Evolutionary conservation across 2,329 filamentous ascomycete species (phyloP).

Genomic region (Aspergillus quadrilineatus): DNA sequence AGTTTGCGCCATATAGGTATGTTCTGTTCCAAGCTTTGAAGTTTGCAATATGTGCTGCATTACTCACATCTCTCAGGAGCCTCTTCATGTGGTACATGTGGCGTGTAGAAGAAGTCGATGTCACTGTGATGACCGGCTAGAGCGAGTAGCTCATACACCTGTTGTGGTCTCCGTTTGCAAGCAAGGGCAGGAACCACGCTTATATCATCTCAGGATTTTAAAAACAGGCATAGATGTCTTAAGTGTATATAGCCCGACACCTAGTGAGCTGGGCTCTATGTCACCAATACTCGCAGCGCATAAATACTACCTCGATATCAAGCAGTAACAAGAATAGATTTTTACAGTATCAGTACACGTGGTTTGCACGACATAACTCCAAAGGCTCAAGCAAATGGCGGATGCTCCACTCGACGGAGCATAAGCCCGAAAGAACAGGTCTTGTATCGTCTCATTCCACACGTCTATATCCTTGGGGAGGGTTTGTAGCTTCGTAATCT

Average conservation of each 20-base stretch:
- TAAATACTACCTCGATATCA: not conserved
- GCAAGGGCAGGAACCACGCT: not conserved
- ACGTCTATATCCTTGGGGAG: constrained; percentile 19
- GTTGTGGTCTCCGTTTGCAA: not conserved
- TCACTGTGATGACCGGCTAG: constrained; percentile 49
- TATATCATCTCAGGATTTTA: not conserved
- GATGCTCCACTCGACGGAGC: constrained; percentile 22
- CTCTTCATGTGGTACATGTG: constrained; percentile 99
- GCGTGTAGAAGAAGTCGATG: constrained; percentile 76
- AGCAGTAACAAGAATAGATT: constrained; percentile 36
- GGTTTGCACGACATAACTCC: constrained; percentile 25
- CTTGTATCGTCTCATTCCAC: constrained; percentile 23
- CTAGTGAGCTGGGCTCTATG: too few relatives aligned
- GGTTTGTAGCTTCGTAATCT: constrained; percentile 22
- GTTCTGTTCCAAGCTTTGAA: constrained; percentile 23
- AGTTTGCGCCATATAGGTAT: constrained; percentile 77
- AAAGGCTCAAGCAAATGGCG: constrained; percentile 25
- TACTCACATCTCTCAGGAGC: constrained; percentile 54
- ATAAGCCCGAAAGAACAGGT: constrained; percentile 22
- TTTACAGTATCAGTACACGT: constrained; percentile 45
- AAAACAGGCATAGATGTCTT: not conserved
- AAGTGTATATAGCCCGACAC: not conserved
- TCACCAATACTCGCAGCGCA: not conserved
- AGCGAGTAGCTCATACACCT: not conserved
- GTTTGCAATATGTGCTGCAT: not conserved